phyloP scores from a whole-genome alignment of 192 early-diverging fungal genomes.

The Podila epicladia region DNA sequence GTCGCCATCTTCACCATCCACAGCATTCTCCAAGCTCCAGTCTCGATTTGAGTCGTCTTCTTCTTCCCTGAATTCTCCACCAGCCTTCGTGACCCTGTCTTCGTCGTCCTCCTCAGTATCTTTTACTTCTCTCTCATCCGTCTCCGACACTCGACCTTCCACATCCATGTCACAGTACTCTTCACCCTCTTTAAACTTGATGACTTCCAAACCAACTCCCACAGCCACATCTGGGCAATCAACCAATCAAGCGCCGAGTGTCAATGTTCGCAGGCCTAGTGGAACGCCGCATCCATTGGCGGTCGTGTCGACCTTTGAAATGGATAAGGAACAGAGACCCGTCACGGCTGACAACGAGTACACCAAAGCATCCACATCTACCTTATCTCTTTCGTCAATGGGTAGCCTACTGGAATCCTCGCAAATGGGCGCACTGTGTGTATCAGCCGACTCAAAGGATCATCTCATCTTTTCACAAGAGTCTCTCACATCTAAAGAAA shows the following conservation, averaged over 20 bases:
- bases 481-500: not conserved
- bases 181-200: constrained; percentile 12
- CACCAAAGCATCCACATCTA: no score
- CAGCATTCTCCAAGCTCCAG: constrained; percentile 1
- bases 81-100: not conserved
- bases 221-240: not conserved
- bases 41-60: constrained; percentile 8
- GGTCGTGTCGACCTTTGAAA: constrained; percentile 27
- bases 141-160: constrained; percentile 9
- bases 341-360: no score
- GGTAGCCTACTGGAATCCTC: no score
- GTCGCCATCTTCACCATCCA: not conserved
- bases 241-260: not conserved
- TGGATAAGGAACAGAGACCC: constrained; percentile 1
- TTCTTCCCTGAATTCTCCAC: not conserved
- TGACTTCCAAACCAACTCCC: constrained; percentile 11
- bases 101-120: not conserved
- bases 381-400: no score
- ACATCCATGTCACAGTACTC: constrained; percentile 27
- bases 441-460: no score
- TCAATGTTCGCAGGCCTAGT: constrained; percentile 1
- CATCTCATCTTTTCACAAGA: not conserved
- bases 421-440: no score
- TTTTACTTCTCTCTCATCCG: not conserved
- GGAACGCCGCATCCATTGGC: constrained; percentile 30